Evolutionary conservation across 345 rosid species (phyloP), one percentile per base, ranked within the genome.

Genomic region (Camelina hispida): DNA sequence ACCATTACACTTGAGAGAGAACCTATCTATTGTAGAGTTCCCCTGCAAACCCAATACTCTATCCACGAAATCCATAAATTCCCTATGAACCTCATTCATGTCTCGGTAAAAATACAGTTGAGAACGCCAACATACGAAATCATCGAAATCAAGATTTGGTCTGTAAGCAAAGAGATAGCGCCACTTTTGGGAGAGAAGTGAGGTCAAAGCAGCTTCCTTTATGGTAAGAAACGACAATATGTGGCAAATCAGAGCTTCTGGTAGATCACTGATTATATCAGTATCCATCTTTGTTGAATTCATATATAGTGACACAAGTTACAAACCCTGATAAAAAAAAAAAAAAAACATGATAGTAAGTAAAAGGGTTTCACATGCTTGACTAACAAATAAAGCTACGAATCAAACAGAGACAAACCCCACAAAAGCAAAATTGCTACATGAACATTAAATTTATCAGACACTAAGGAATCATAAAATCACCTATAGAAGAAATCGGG

Each of bases 161-260:
- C 6, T 1, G 14, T 15, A n/a, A 38, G 42, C 42, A 61, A 71
- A 28, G 1, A 71, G 35, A 62, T 40, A 4, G 1, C 30, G 43
- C 76, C 76, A 72, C n/a, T 40, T 61, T 40, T 28, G 38, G 0
- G 76, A 38, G 2, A 72, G 76, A 61, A 72, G 6, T 2, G 76
- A 50, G 2, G 68, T 62, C 2, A 25, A 61, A 50, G 61, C 68
- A 38, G 68, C 68, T 61, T 37, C 60, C 38, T 50, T 71, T 22
- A 42, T 71, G 5, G 61, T 1, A 5, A 61, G 4, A 2, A 50
- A 50, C 7, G 75, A 61, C 42, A 71, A 50, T 16, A 71, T 20
- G 23, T 71, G 38, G 38, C 48, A 9, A 2, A 59, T n/a, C 22
- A 71, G 48, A 5, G 7, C 16, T 1, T 71, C 68, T 48, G 68